Evolutionary conservation across 1,139 yeast species (phyloP).

Genomic region (Yamadazyma blattariae): DNA sequence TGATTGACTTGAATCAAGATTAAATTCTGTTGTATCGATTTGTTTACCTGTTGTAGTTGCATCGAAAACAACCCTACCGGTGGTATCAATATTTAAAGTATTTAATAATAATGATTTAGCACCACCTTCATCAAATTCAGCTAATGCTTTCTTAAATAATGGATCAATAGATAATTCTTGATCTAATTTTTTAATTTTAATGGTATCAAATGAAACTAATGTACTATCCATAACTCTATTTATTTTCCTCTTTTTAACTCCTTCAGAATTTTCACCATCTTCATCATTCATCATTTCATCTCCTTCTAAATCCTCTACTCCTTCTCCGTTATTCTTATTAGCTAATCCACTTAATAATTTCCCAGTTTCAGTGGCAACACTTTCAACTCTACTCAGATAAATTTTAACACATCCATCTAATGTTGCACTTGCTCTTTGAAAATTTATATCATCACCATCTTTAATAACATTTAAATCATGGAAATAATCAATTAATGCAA

Average conservation of each 20-base stretch:
- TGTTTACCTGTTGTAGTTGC: slow-evolving; percentile 35
- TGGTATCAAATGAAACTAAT: slow-evolving; percentile 52
- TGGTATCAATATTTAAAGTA: slow-evolving; percentile 55
- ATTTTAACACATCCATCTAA: slow-evolving; percentile 42
- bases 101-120: slow-evolving; percentile 80
- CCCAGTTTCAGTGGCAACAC: slow-evolving; percentile 90
- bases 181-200: slow-evolving; percentile 69
- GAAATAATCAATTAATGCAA: slow-evolving; percentile 85
- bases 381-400: slow-evolving; percentile 66
- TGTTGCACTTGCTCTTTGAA: slow-evolving; percentile 40
- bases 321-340: slow-evolving; percentile 20
- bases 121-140: slow-evolving; percentile 96
- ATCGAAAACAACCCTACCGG: slow-evolving; percentile 66
- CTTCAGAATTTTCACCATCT: slow-evolving; percentile 15
- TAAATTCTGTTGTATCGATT: slow-evolving; percentile 12
- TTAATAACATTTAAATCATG: slow-evolving; percentile 45
- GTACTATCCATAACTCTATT: slow-evolving; percentile 44
- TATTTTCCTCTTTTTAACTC: slow-evolving; percentile 27
- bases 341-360: slow-evolving; percentile 74
- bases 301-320: slow-evolving; percentile 15
- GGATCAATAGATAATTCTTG: slow-evolving; percentile 84
- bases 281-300: slow-evolving; percentile 15
- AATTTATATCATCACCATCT: slow-evolving; percentile 44
- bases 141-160: slow-evolving; percentile 79
- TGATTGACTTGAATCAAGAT: slow-evolving; percentile 5